Conservation (phyloP, 345 rosid genomes). For the Reutealis trisperma region DNA sequence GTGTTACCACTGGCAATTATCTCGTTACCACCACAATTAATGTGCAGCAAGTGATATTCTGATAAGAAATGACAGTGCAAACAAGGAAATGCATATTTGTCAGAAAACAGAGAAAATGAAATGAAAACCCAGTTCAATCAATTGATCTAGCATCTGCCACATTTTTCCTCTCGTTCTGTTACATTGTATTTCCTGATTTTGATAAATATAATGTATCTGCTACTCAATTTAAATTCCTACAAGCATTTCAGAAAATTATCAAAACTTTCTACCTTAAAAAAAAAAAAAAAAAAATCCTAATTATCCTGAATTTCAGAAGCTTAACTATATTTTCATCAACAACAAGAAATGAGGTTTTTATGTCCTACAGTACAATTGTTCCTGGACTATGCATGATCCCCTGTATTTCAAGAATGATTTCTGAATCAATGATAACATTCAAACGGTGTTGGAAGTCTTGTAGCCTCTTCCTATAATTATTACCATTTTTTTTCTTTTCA, state of each 20-base stretch:
- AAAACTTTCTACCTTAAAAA: no score
- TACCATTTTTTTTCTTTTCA: background rate
- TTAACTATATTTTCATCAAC: background rate
- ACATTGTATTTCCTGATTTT: background rate
- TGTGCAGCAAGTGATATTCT: constrained; percentile 55
- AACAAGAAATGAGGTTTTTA: background rate
- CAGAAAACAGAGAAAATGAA: background rate
- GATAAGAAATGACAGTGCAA: constrained; percentile 16
- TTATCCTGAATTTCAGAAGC: background rate
- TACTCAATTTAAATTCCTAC: background rate
- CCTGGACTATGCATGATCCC: background rate
- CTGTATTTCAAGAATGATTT: background rate
- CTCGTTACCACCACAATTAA: constrained; percentile 83
- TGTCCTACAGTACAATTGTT: background rate
- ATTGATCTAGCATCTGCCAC: background rate
- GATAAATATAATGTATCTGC: background rate
- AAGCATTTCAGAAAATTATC: no score
- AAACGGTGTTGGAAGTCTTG: background rate
- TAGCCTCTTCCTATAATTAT: background rate
- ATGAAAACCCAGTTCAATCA: background rate
- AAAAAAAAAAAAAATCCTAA: background rate
- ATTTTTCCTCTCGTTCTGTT: background rate
- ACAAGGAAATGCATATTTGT: background rate
- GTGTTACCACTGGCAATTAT: constrained; percentile 21
- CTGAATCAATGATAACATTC: background rate